These are phyloP conservation scores for Agaricales sp. DNA, from an alignment of 1,284 basidiomycete genomes.

Conservation along the genomic window DNA sequence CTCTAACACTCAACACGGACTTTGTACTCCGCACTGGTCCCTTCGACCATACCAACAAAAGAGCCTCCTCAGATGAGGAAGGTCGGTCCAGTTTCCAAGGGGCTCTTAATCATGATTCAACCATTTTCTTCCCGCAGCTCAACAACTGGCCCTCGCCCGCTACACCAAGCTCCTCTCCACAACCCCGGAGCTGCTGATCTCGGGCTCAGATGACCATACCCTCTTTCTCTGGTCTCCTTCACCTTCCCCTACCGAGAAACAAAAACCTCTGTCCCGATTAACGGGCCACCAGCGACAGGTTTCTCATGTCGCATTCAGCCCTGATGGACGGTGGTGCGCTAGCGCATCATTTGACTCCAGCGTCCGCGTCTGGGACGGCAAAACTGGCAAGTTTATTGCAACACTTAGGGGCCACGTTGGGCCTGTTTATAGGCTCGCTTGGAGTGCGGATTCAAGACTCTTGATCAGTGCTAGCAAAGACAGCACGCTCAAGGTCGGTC, in stretches of 20 bases:
- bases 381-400: slow-evolving; percentile 88
- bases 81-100: slow-evolving; percentile 30
- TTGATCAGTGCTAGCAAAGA: slow-evolving; percentile 94
- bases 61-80: slow-evolving; percentile 69
- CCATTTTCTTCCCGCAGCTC: slow-evolving; percentile 36
- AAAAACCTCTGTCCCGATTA: slow-evolving; percentile 81
- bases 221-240: slow-evolving; percentile 81
- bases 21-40: slow-evolving; percentile 93
- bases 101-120: background rate
- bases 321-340: slow-evolving; percentile 88
- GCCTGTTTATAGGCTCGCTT: slow-evolving; percentile 88
- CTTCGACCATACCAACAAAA: slow-evolving; percentile 80
- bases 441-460: slow-evolving; percentile 91
- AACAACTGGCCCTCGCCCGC: slow-evolving; percentile 63
- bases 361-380: slow-evolving; percentile 90
- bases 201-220: slow-evolving; percentile 92
- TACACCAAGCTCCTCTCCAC: slow-evolving; percentile 61
- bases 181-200: slow-evolving; percentile 79
- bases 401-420: slow-evolving; percentile 91
- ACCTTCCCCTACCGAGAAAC: slow-evolving; percentile 25
- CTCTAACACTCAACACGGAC: slow-evolving; percentile 91
- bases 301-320: slow-evolving; percentile 92
- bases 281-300: slow-evolving; percentile 96
- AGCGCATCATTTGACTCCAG: slow-evolving; percentile 89
- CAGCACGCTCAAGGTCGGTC: slow-evolving; percentile 81